A percentile compares a stretch with the other conserved stretches of the same genome.
Evolutionary conservation across 305 asterid species (phyloP).

Genomic region (Withania somnifera): DNA sequence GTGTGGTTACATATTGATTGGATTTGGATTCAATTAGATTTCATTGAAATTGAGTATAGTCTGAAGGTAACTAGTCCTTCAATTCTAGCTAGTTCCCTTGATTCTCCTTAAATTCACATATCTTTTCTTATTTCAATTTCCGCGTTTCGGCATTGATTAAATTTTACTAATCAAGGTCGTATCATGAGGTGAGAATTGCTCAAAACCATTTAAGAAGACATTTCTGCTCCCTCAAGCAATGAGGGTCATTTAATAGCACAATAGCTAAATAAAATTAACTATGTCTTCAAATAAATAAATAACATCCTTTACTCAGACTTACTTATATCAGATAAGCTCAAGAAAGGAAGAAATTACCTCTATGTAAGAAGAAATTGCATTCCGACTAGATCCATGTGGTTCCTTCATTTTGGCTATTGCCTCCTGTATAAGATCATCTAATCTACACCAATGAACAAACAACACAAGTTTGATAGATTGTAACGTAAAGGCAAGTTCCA

Average conservation of each 20-base stretch:
- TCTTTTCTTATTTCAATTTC: too few relatives aligned
- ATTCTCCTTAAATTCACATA: too few relatives aligned
- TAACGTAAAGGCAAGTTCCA: background rate
- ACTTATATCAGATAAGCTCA: background rate
- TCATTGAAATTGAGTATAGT: too few relatives aligned
- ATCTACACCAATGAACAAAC: conserved; percentile 27
- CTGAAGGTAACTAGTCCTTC: too few relatives aligned
- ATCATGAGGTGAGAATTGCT: background rate
- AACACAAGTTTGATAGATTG: background rate
- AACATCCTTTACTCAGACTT: background rate
- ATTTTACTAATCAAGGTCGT: too few relatives aligned
- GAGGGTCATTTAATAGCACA: background rate
- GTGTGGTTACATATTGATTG: too few relatives aligned
- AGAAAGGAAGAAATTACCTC: conserved; percentile 39
- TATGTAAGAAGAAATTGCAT: conserved; percentile 51
- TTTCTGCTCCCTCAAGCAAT: background rate
- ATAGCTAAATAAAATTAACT: background rate
- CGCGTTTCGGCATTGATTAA: too few relatives aligned
- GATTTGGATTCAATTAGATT: too few relatives aligned
- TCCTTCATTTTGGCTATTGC: conserved; percentile 77
- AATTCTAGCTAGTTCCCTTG: too few relatives aligned
- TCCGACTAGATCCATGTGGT: conserved; percentile 76
- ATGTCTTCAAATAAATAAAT: background rate
- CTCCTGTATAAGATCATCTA: conserved; percentile 75
- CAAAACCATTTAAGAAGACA: background rate